Evolutionary conservation across 441 rosid genomes (phyloP).

Genomic region (Breynia disticha): DNA sequence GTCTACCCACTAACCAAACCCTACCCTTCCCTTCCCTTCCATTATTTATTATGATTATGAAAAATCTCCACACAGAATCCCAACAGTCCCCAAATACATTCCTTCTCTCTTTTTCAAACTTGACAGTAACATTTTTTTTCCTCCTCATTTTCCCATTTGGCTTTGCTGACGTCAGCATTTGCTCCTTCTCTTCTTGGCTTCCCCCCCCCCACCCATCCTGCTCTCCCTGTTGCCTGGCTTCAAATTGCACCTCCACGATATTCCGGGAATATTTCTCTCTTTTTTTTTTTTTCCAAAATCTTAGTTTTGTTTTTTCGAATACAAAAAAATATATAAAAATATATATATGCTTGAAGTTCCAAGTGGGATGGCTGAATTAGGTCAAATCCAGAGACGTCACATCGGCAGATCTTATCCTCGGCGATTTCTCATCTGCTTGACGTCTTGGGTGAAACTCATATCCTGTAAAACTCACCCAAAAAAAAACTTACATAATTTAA

Average conservation of each 20-base stretch:
- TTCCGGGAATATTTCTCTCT: constrained; percentile 6
- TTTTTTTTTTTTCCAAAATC: background rate
- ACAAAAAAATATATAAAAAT: background rate
- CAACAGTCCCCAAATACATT: constrained; percentile 31
- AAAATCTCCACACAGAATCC: constrained; percentile 38
- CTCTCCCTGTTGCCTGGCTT: constrained; percentile 6
- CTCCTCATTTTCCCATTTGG: constrained; percentile 4
- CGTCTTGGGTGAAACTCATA: constrained; percentile 32
- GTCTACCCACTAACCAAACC: constrained; percentile 6
- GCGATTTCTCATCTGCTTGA: constrained; percentile 46
- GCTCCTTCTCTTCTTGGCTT: constrained; percentile 1
- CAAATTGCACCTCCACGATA: constrained; percentile 17
- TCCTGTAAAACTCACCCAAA: constrained; percentile 23
- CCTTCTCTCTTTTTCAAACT: constrained; percentile 1
- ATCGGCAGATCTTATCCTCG: constrained; percentile 43
- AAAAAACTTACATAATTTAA: too few species aligned
- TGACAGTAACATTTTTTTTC: too few species aligned
- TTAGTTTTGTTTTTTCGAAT: too few species aligned
- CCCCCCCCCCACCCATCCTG: constrained; percentile 1
- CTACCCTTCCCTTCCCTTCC: constrained; percentile 10
- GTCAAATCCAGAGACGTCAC: constrained; percentile 39
- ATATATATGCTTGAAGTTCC: background rate
- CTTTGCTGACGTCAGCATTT: constrained; percentile 9
- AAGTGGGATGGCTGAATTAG: constrained; percentile 2
- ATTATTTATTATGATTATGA: constrained; percentile 12